A percentile compares a stretch with the other conserved stretches of the same genome.
Evolutionary conservation across 228 moss, liverwort and hornwort species (phyloP).

Genomic region (Sphagnum magellanicum): DNA sequence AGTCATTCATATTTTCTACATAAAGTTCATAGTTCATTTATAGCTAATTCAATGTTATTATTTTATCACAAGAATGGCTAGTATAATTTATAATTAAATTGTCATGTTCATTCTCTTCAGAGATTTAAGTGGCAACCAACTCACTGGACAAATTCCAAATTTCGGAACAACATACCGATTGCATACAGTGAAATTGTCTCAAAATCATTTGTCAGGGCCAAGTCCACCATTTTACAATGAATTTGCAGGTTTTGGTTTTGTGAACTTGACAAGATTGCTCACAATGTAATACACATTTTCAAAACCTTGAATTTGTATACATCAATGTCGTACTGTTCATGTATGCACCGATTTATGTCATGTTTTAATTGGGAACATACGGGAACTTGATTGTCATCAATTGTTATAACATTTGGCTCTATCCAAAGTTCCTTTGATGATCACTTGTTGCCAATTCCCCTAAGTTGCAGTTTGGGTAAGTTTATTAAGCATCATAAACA

Average conservation of each 20-base stretch:
- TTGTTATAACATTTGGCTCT: background rate
- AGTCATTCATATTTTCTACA: background rate
- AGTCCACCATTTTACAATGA: background rate
- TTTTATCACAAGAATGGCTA: background rate
- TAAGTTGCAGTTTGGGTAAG: too few species aligned
- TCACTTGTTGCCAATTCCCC: too few species aligned
- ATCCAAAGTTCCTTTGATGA: background rate
- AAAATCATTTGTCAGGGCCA: background rate
- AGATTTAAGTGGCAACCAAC: slow-evolving; percentile 2
- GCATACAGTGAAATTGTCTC: slow-evolving; percentile 2
- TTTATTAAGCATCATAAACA: too few species aligned
- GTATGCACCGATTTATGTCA: background rate
- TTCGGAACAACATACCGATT: background rate
- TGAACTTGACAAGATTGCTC: background rate
- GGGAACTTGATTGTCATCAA: background rate
- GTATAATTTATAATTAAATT: background rate
- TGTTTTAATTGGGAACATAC: background rate
- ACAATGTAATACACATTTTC: background rate
- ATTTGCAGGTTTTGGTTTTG: background rate
- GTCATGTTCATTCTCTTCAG: background rate
- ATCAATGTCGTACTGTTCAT: background rate
- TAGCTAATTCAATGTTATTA: background rate
- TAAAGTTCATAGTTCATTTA: background rate
- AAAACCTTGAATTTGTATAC: background rate
- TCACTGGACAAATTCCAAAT: slow-evolving; percentile 4